Evolutionary conservation across 345 rosid species (phyloP).

Genomic region (Eucalyptus marginata): DNA sequence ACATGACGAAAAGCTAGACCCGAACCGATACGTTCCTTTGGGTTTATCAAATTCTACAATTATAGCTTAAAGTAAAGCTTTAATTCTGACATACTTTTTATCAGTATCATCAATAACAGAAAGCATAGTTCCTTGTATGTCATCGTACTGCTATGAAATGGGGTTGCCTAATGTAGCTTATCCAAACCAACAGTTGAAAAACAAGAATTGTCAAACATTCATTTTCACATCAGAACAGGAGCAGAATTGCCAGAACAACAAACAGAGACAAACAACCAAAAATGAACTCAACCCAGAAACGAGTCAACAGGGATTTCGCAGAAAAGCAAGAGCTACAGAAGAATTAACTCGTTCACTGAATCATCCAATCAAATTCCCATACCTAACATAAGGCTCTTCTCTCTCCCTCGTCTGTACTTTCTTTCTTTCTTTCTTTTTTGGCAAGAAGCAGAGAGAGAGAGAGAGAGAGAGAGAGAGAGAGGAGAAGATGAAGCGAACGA

Average conservation of each 20-base stretch:
- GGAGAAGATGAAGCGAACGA: neutral
- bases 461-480: no score
- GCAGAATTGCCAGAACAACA: neutral
- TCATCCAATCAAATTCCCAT: neutral
- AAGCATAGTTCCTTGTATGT: neutral
- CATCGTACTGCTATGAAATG: neutral
- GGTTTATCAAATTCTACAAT: neutral
- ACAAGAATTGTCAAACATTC: neutral
- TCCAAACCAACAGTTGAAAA: neutral
- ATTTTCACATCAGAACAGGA: neutral
- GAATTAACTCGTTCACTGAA: neutral
- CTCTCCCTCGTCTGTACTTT: neutral
- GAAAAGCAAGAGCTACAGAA: neutral
- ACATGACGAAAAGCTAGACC: neutral
- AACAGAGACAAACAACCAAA: neutral
- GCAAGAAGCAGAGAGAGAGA: neutral
- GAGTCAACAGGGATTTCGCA: neutral
- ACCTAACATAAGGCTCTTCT: neutral
- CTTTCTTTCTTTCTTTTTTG: neutral
- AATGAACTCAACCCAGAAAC: neutral
- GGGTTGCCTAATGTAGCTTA: neutral
- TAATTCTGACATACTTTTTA: neutral
- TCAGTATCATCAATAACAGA: neutral
- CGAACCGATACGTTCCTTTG: neutral
- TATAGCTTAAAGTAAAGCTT: neutral